Evolutionary conservation across 192 early-diverging fungal species (phyloP).

Genomic region (Gryganskiella cystojenkinii): DNA sequence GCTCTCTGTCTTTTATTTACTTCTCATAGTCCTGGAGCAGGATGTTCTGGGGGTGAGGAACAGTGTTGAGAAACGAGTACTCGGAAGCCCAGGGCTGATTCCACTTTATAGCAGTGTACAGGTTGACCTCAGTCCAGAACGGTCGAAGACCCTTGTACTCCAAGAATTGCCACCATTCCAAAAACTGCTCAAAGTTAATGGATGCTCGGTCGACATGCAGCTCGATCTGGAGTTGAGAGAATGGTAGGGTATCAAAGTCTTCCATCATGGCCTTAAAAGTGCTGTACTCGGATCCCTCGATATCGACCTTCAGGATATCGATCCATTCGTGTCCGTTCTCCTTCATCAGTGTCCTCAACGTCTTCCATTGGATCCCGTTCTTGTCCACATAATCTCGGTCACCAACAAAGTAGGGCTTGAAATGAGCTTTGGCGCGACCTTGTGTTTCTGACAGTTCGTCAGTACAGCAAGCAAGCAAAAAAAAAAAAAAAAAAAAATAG

Average conservation of each 20-base stretch:
- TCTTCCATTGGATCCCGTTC: slow-evolving; percentile 18
- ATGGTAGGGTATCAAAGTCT: slow-evolving; percentile 33
- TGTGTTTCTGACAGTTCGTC: slow-evolving; percentile 19
- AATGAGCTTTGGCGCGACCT: slow-evolving; percentile 15
- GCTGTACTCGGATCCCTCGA: slow-evolving; percentile 34
- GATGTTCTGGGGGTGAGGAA: not conserved
- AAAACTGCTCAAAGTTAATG: not conserved
- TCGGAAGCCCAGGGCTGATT: slow-evolving; percentile 4
- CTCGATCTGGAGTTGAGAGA: slow-evolving; percentile 26
- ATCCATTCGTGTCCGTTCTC: slow-evolving; percentile 53
- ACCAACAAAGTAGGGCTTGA: slow-evolving; percentile 43
- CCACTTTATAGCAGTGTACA: not conserved
- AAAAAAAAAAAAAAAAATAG: not conserved
- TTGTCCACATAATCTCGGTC: slow-evolving; percentile 8
- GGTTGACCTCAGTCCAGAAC: slow-evolving; percentile 13
- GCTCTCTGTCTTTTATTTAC: too few species aligned
- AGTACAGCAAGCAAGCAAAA: slow-evolving; percentile 3
- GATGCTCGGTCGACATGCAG: not conserved
- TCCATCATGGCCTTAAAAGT: slow-evolving; percentile 46
- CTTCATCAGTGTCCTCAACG: slow-evolving; percentile 32
- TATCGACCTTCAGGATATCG: slow-evolving; percentile 50
- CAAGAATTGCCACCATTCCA: slow-evolving; percentile 3
- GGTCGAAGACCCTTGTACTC: slow-evolving; percentile 4
- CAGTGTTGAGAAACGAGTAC: slow-evolving; percentile 1
- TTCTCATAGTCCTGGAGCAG: not conserved